These are phyloP conservation scores for Condylostoma magnum DNA, from an alignment of 169 alveolate species.

Conservation along the genomic window DNA sequence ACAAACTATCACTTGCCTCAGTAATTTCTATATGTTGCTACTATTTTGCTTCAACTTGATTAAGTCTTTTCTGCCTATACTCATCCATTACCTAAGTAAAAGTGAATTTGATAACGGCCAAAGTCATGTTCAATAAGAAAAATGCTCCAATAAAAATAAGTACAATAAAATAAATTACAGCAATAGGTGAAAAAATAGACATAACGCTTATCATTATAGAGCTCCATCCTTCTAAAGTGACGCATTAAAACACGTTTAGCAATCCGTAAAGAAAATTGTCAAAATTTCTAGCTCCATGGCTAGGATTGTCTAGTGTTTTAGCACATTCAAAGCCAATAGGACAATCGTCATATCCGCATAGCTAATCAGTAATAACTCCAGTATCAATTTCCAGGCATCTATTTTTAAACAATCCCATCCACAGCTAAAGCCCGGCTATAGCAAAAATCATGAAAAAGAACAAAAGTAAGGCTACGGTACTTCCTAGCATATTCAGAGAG, in stretches of 20 bases:
- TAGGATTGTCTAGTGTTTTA: background rate
- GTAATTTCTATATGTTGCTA: background rate
- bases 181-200: background rate
- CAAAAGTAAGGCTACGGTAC: slow-evolving; percentile 47
- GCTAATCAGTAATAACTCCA: slow-evolving; percentile 12
- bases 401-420: slow-evolving; percentile 50
- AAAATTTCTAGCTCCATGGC: background rate
- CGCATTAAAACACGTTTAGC: slow-evolving; percentile 14
- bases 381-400: slow-evolving; percentile 53
- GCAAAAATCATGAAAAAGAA: slow-evolving; percentile 60
- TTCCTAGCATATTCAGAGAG: slow-evolving; percentile 46
- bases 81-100: background rate
- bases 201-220: background rate
- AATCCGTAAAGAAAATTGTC: background rate
- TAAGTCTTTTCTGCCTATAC: background rate
- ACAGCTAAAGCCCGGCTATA: slow-evolving; percentile 61
- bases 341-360: background rate
- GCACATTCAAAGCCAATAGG: background rate
- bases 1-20: background rate
- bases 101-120: slow-evolving; percentile 24
- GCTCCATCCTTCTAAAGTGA: slow-evolving; percentile 14
- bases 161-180: slow-evolving; percentile 22
- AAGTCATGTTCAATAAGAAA: slow-evolving; percentile 32
- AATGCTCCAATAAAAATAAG: slow-evolving; percentile 28
- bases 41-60: background rate